Evolutionary conservation across 768 basidiomycete species (phyloP).

Genomic region (Heimioporus sp.): DNA sequence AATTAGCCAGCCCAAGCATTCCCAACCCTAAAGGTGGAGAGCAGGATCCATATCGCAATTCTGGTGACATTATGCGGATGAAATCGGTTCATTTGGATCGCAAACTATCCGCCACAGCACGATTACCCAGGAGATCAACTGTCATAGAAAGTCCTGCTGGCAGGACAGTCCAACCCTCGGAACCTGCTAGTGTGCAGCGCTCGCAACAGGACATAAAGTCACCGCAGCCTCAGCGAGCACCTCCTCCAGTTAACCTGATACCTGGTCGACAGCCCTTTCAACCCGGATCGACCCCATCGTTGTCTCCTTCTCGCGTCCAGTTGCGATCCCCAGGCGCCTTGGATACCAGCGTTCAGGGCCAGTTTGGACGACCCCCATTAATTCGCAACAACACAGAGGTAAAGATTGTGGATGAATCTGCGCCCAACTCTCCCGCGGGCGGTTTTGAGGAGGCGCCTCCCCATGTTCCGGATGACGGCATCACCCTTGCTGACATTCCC

Average conservation of each 20-base stretch:
- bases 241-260: conserved; percentile 33
- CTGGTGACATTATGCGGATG: conserved; percentile 90
- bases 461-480: conserved; percentile 65
- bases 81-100: conserved; percentile 94
- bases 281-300: conserved; percentile 29
- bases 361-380: conserved; percentile 61
- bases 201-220: conserved; percentile 39
- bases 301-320: conserved; percentile 36
- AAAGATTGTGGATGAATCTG: conserved; percentile 83
- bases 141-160: conserved; percentile 95
- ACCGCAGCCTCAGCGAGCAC: conserved; percentile 41
- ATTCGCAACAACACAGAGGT: conserved; percentile 83
- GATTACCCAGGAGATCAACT: conserved; percentile 89
- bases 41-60: conserved; percentile 81
- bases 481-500: conserved; percentile 93
- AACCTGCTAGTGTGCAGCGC: conserved; percentile 49
- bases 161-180: conserved; percentile 74
- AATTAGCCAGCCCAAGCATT: conserved; percentile 28
- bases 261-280: conserved; percentile 36
- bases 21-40: conserved; percentile 39
- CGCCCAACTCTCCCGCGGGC: conserved; percentile 66
- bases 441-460: conserved; percentile 40
- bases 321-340: conserved; percentile 39
- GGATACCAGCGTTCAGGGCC: conserved; percentile 40
- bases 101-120: conserved; percentile 91